Evolutionary conservation across 2,329 filamentous ascomycete genomes (phyloP), one percentile per base, ranked within the genome.

Genomic region (Aspergillus puulaauensis): DNA sequence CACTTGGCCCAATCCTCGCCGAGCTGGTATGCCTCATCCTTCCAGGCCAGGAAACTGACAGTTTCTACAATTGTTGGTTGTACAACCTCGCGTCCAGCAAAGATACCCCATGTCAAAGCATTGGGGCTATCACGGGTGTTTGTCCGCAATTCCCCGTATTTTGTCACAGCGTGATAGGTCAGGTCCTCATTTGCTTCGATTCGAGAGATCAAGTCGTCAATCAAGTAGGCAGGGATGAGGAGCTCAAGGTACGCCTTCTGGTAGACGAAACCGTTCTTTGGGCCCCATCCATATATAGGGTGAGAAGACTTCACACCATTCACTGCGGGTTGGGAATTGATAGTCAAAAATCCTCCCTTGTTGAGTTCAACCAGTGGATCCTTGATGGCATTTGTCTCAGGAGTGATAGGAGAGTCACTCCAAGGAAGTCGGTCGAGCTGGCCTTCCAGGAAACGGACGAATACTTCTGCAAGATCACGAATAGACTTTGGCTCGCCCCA

Each of bases 51-150:
- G 83, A 99, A 99, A 73, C 91, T 96, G 73, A 99, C 89, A 17
- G 91, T 96, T 79, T 99, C 95, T 52, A 99, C 95, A 68, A 99
- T 97, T n/a, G 95, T 99, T 14, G 95, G 95, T 75, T 99, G 95
- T n/a, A 99, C 93, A 71, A 99, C 97, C 76, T 99, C 95, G 75
- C 98, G 96, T 58, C 95, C 95, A 0, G 95, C 93, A 80, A 98
- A 99, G 35, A 99, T 96, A 76, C 95, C 95, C 95, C 95, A 99
- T 2, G 95, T 99, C 50, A 99, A 90, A n/a, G 95, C 95, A 68
- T 99, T 99, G 39, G 95, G 95, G 6, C 91, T 90, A 21, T 86
- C 85, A 8, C 88, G 87, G 1, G 91, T 87, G 70, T 99, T 98
- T 27, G 91, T 95, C 74, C 87, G 87, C 56, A 98, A 82, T 57